Evolutionary conservation across 2,329 filamentous ascomycete species (phyloP), one percentile per base, ranked within the genome.

Genomic region (Fusarium dimerum): DNA sequence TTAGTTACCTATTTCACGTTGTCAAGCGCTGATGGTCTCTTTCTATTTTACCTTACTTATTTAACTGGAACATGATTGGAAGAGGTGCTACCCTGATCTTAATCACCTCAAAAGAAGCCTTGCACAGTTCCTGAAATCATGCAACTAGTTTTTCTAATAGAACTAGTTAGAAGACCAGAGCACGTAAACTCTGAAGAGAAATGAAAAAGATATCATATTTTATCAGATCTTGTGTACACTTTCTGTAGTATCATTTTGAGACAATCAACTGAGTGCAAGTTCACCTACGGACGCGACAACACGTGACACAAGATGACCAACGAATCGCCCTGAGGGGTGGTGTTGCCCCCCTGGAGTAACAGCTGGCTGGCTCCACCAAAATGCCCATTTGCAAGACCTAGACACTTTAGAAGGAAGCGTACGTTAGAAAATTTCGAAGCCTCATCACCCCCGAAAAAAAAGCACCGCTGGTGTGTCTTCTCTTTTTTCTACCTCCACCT

Each of bases 351-450:
- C 48, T 45, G 44, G 45, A 29, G 40, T 47, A 49, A 45, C 42
- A 43, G 47, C 39, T 56, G 40, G 47, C 26, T 26, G 36, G 62
- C 48, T 60, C 63, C 61, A 63, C 61, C 54, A 39, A 7, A 47
- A 29, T 39, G 16, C 43, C 41, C 52, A 48, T 51, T 45, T 55
- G 51, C 48, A 48, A 49, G 50, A 26, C 20, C 20, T 26, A 50
- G 51, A 54, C 47, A 49, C 50, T 48, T 59, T 44, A 49, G 43
- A 44, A 42, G 50, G 48, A 50, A 63, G 54, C 66, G 66, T 65
- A 70, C 66, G 65, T 36, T 36, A 62, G 68, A 72, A 72, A 72
- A 69, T 69, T 72, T 73, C 69, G 55, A 64, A 64, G 59, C 59
- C 64, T 65, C 63, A 65, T 60, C 52, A 44, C 45, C 52, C 51